Evolutionary conservation across 495 filamentous ascomycete genomes (phyloP).

Genomic region (Aspergillus sclerotiicarbonarius): DNA sequence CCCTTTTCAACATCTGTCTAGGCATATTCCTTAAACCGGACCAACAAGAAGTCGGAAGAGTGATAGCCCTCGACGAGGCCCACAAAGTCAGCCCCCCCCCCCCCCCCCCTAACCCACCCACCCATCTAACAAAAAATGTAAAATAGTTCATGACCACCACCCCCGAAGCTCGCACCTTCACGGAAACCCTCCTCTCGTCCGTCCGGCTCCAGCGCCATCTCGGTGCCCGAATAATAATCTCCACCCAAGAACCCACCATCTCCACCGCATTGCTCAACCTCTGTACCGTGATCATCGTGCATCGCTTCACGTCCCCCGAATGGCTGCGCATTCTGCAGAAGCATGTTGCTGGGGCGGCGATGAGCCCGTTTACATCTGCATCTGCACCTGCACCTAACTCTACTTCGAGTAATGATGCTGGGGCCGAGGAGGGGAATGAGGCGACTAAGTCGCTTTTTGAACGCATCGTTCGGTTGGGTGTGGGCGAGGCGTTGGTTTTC

Average conservation of each 20-base stretch:
- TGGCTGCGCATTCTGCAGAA: conserved; percentile 62
- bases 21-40: conserved; percentile 57
- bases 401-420: not conserved
- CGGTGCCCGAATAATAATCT: conserved; percentile 63
- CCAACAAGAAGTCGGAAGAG: conserved; percentile 29
- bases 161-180: conserved; percentile 51
- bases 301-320: conserved; percentile 68
- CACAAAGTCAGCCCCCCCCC: conserved; percentile 45
- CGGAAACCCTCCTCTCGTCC: conserved; percentile 58
- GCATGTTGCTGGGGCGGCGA: conserved; percentile 55
- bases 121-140: not conserved
- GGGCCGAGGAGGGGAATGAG: conserved; percentile 6
- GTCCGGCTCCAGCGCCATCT: conserved; percentile 73
- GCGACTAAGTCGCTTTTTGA: conserved; percentile 13
- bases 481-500: conserved; percentile 64
- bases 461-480: conserved; percentile 53
- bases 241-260: conserved; percentile 79
- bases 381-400: no score
- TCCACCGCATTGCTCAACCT: conserved; percentile 66
- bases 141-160: conserved; percentile 49
- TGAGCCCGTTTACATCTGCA: not conserved
- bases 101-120: not conserved
- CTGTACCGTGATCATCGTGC: conserved; percentile 70
- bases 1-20: conserved; percentile 67
- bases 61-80: conserved; percentile 60